A percentile compares a stretch with the other conserved stretches of the same genome.
These are phyloP conservation scores for Ambrosiella beaveri DNA, from an alignment of 2,329 filamentous ascomycete species.

Conservation along the genomic window DNA sequence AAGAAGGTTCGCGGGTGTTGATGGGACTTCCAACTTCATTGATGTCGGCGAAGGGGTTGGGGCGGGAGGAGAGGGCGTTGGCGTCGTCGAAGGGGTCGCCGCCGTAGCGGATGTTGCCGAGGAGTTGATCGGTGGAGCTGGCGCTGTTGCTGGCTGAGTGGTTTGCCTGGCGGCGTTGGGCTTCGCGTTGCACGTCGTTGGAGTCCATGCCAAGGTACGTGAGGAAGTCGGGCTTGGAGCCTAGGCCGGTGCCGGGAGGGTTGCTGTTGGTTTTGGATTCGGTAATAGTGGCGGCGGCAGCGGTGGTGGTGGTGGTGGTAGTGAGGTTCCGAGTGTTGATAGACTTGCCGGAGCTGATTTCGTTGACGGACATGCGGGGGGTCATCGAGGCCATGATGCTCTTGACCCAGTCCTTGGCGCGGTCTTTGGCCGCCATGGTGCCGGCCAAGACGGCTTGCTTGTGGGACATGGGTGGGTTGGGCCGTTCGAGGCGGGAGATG, in stretches of 20 bases:
- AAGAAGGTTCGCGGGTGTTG: constrained; percentile 13
- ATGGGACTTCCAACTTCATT: constrained; percentile 26
- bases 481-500: constrained; percentile 26
- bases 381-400: constrained; percentile 9
- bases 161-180: constrained; percentile 21
- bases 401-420: constrained; percentile 16
- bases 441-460: constrained; percentile 17
- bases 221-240: constrained; percentile 26
- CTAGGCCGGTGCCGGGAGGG: not conserved
- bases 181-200: constrained; percentile 23
- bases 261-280: not conserved
- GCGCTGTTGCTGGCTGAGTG: constrained; percentile 18
- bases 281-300: not conserved
- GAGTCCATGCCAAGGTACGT: constrained; percentile 28
- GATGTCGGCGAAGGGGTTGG: constrained; percentile 31
- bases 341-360: not conserved
- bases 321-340: not conserved
- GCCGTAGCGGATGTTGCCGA: constrained; percentile 24
- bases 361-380: not conserved
- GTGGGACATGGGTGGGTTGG: constrained; percentile 9
- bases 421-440: constrained; percentile 19
- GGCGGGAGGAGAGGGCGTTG: constrained; percentile 25
- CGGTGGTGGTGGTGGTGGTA: not conserved
- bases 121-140: constrained; percentile 23
- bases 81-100: constrained; percentile 32